Conservation (phyloP, 495 filamentous ascomycete genomes). For the Aspergillus leporis region DNA sequence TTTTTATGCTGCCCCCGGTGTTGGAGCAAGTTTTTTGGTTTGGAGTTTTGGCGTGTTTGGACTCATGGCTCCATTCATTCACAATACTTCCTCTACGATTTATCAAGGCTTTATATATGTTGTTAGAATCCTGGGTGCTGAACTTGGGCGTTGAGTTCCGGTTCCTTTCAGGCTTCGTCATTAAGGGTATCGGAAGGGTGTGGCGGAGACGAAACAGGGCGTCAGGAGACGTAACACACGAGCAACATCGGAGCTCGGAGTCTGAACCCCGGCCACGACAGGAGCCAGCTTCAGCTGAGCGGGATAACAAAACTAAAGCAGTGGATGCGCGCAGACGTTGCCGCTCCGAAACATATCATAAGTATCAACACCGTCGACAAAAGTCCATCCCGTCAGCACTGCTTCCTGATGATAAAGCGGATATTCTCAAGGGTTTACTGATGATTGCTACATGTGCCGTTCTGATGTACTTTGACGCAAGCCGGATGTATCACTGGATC, state of each 20-base stretch:
- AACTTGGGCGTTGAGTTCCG: slow-evolving; percentile 64
- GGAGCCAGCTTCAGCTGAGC: slow-evolving; percentile 17
- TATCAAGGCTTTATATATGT: slow-evolving; percentile 73
- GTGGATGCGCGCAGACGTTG: slow-evolving; percentile 32
- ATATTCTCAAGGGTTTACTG: slow-evolving; percentile 85
- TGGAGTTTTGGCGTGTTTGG: slow-evolving; percentile 84
- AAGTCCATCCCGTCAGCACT: slow-evolving; percentile 83
- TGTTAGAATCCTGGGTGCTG: slow-evolving; percentile 70
- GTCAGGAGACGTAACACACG: slow-evolving; percentile 22
- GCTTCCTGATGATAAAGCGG: slow-evolving; percentile 87
- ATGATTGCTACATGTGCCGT: slow-evolving; percentile 81
- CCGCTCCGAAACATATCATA: slow-evolving; percentile 32
- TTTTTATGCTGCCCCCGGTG: slow-evolving; percentile 75
- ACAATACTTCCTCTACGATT: slow-evolving; percentile 93
- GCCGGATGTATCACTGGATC: slow-evolving; percentile 97
- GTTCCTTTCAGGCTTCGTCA: slow-evolving; percentile 71
- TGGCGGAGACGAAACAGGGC: slow-evolving; percentile 61
- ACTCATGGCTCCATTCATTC: slow-evolving; percentile 97
- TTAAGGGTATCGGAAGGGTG: slow-evolving; percentile 71
- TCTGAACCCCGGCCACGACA: slow-evolving; percentile 24
- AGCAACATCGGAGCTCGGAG: slow-evolving; percentile 25
- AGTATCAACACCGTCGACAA: slow-evolving; percentile 66
- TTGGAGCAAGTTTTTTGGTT: slow-evolving; percentile 88
- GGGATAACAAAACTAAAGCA: slow-evolving; percentile 22
- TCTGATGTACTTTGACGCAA: slow-evolving; percentile 91